Conservation (phyloP, 768 basidiomycete species). For the Pleurotus tuoliensis region DNA sequence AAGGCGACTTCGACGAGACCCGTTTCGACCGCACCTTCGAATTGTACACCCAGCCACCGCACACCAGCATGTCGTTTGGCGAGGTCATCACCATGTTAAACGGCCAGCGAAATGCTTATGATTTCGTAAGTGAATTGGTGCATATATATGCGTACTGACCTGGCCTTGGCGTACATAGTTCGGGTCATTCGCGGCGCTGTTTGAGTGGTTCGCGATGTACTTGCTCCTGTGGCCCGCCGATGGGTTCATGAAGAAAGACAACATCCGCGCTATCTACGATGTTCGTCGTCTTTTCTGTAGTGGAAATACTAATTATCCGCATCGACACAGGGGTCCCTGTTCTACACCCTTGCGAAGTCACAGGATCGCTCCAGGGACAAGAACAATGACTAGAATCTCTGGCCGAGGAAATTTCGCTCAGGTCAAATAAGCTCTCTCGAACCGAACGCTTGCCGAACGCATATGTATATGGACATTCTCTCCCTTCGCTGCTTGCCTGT, state of each 20-base stretch:
- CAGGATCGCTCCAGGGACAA: no score
- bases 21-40: slow-evolving; percentile 37
- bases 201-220: slow-evolving; percentile 40
- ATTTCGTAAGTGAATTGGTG: slow-evolving; percentile 21
- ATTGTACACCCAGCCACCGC: slow-evolving; percentile 36
- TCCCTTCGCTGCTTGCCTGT: no score
- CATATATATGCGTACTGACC: background rate
- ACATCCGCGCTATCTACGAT: slow-evolving; percentile 36
- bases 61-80: slow-evolving; percentile 33
- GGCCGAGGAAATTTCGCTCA: no score
- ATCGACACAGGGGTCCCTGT: no score
- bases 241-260: slow-evolving; percentile 32
- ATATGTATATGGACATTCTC: no score
- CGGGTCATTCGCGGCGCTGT: slow-evolving; percentile 35
- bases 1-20: slow-evolving; percentile 35
- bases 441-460: no score
- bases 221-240: slow-evolving; percentile 33
- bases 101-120: slow-evolving; percentile 35
- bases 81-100: slow-evolving; percentile 38
- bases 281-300: slow-evolving; percentile 14
- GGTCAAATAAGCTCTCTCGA: no score
- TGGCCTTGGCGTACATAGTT: slow-evolving; percentile 22
- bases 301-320: no score
- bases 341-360: no score
- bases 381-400: no score